phyloP scores from a whole-genome alignment of 306 rosid species.

The Dicorynia guianensis region DNA sequence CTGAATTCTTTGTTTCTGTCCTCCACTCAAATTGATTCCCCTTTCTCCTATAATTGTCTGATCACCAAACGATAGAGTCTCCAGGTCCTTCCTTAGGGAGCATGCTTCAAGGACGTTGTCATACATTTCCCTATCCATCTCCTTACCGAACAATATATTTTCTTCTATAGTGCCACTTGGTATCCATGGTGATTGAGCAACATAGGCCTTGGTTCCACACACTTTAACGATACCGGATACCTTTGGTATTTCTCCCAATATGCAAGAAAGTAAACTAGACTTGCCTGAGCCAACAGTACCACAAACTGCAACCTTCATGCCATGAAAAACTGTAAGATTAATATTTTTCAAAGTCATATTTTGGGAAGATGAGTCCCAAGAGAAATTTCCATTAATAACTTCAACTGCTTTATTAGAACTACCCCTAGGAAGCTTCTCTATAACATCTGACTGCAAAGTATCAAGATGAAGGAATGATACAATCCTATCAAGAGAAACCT shows the following conservation, averaged over 20 bases:
- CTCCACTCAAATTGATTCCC: slow-evolving; percentile 75
- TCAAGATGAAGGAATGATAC: slow-evolving; percentile 30
- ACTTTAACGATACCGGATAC: slow-evolving; percentile 49
- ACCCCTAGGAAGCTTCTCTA: slow-evolving; percentile 27
- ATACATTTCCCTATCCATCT: slow-evolving; percentile 60
- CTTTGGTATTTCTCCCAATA: slow-evolving; percentile 63
- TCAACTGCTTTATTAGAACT: slow-evolving; percentile 5
- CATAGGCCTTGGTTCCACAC: slow-evolving; percentile 68
- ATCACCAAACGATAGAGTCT: slow-evolving; percentile 62
- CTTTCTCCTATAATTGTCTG: slow-evolving; percentile 69
- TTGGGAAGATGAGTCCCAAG: slow-evolving; percentile 30
- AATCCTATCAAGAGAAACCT: slow-evolving; percentile 41
- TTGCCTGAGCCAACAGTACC: slow-evolving; percentile 52
- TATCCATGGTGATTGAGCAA: slow-evolving; percentile 73
- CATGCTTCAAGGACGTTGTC: slow-evolving; percentile 68
- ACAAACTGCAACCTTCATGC: slow-evolving; percentile 34
- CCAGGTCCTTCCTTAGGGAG: slow-evolving; percentile 62
- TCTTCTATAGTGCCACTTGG: slow-evolving; percentile 67
- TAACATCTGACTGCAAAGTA: slow-evolving; percentile 18
- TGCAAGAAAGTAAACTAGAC: slow-evolving; percentile 63
- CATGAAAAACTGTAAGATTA: slow-evolving; percentile 4
- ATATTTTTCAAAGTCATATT: slow-evolving; percentile 6
- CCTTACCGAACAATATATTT: slow-evolving; percentile 59
- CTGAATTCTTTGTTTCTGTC: slow-evolving; percentile 74
- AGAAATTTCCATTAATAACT: slow-evolving; percentile 23